These are phyloP conservation scores for Nakazawaea wickerhamii DNA, from an alignment of 805 yeast genomes.

Conservation along the genomic window DNA sequence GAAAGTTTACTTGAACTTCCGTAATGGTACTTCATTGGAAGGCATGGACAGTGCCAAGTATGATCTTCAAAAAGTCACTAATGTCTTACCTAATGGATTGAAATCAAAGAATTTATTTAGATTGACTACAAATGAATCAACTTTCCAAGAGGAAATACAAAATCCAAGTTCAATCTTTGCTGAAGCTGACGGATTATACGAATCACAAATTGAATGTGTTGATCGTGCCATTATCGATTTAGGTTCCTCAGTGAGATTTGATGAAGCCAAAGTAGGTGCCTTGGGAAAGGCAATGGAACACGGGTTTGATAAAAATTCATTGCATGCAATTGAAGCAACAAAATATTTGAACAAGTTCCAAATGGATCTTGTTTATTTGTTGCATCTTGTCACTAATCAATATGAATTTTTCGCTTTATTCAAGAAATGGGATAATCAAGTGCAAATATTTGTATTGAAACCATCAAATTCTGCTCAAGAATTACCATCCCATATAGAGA, in stretches of 20 bases:
- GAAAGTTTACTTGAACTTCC: conserved; percentile 62
- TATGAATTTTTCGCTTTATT: conserved; percentile 70
- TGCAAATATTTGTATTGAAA: conserved; percentile 53
- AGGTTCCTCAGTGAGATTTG: conserved; percentile 70
- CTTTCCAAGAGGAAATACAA: conserved; percentile 48
- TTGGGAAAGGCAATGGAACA: conserved; percentile 78
- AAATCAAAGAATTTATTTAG: conserved; percentile 49
- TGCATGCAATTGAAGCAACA: conserved; percentile 39
- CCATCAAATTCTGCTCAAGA: conserved; percentile 67
- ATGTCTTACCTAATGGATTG: conserved; percentile 68
- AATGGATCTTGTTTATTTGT: conserved; percentile 55
- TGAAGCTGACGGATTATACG: conserved; percentile 66
- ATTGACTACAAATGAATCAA: conserved; percentile 62
- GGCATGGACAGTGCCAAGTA: conserved; percentile 14
- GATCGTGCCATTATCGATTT: conserved; percentile 76
- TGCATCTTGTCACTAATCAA: conserved; percentile 67
- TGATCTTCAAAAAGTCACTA: conserved; percentile 50
- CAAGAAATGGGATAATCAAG: conserved; percentile 53
- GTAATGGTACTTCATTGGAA: conserved; percentile 38
- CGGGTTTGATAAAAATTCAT: conserved; percentile 70
- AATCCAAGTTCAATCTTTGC: conserved; percentile 59
- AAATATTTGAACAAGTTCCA: conserved; percentile 51
- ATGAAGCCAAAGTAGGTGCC: conserved; percentile 69
- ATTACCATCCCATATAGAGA: conserved; percentile 48
- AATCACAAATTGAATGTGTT: conserved; percentile 57